These are phyloP conservation scores for Centrapalus pauciflorus DNA, from an alignment of 129 eudicot species.

Conservation along the genomic window DNA sequence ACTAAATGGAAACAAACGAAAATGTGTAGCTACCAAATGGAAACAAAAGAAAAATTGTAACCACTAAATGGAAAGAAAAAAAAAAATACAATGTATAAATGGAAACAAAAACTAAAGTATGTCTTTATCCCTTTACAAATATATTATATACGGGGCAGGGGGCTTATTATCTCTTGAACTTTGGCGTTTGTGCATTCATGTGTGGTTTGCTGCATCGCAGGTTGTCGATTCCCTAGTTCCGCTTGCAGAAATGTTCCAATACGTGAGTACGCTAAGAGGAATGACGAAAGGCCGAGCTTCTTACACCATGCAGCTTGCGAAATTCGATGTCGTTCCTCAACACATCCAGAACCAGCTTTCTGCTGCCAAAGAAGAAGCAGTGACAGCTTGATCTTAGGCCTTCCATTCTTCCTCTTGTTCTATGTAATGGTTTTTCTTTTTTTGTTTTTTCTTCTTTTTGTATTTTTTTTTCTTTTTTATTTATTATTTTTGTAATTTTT, in stretches of 20 bases:
- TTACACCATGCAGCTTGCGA: constrained; percentile 88
- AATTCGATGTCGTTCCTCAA: constrained; percentile 91
- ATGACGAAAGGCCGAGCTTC: constrained; percentile 98
- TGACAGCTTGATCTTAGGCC: constrained; percentile 42
- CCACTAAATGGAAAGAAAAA: too few relatives aligned
- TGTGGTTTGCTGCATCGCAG: constrained; percentile 35
- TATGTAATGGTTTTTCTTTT: constrained; percentile 2
- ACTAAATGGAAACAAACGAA: too few relatives aligned
- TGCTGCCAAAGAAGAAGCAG: constrained; percentile 72
- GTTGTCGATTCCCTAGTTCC: constrained; percentile 93
- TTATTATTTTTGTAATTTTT: constrained; percentile 12
- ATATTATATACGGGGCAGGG: too few relatives aligned
- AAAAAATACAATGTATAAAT: too few relatives aligned
- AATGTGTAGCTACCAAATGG: too few relatives aligned
- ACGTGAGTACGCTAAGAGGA: constrained; percentile 83
- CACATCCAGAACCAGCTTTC: constrained; percentile 91
- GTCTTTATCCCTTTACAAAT: too few relatives aligned
- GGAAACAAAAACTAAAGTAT: too few relatives aligned
- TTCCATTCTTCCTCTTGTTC: background rate
- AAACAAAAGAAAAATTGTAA: too few relatives aligned
- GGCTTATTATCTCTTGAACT: too few relatives aligned
- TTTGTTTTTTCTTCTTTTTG: too few relatives aligned
- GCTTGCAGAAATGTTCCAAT: constrained; percentile 94
- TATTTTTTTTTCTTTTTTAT: too few relatives aligned
- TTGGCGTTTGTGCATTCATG: background rate